phyloP scores from a whole-genome alignment of 768 basidiomycete genomes.

The Suillus bovinus region DNA sequence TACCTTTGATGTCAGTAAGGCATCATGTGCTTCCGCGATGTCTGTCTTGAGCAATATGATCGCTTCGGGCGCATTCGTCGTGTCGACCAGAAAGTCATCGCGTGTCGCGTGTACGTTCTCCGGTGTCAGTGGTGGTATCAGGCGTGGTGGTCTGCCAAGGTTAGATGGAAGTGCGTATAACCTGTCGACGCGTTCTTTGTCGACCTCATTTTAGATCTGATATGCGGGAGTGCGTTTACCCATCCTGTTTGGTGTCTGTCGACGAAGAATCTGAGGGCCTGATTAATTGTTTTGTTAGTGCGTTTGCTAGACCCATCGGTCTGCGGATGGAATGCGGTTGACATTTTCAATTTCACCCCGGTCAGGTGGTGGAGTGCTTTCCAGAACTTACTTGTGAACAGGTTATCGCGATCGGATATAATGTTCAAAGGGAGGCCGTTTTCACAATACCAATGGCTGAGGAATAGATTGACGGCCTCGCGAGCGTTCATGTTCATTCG shows the following conservation, averaged over 20 bases:
- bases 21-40: conserved; percentile 34
- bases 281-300: conserved; percentile 35
- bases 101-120: background rate
- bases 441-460: no score
- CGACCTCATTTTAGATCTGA: conserved; percentile 38
- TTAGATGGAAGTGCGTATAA: conserved; percentile 5
- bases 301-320: conserved; percentile 23
- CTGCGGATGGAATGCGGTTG: no score
- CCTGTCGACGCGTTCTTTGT: conserved; percentile 31
- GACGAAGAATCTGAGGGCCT: conserved; percentile 24
- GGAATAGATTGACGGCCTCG: no score
- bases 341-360: no score
- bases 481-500: no score
- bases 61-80: no score
- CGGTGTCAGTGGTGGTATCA: background rate
- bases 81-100: background rate
- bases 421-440: no score
- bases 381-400: no score
- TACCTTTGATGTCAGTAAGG: conserved; percentile 31
- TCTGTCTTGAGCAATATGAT: conserved; percentile 1
- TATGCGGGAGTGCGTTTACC: conserved; percentile 23
- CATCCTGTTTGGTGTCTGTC: conserved; percentile 31
- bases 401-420: no score
- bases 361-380: no score
- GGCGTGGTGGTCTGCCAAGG: background rate